Evolutionary conservation across 2,329 filamentous ascomycete genomes (phyloP).

Genomic region (Ascochyta koolunga): DNA sequence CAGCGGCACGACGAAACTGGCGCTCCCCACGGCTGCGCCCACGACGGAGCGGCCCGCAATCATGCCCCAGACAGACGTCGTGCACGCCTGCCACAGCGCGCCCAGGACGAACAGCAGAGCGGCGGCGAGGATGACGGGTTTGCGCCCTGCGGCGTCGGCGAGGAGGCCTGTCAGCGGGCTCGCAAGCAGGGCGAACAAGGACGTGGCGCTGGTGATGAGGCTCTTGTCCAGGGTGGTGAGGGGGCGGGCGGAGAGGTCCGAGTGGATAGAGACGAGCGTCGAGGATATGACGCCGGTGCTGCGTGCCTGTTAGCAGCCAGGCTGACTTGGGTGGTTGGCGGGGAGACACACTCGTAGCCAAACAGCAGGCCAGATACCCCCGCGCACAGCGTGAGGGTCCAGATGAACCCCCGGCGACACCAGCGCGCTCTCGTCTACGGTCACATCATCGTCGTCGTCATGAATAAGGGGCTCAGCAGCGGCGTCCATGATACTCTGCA

Average conservation of each 20-base stretch:
- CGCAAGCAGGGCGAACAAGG: slow-evolving; percentile 62
- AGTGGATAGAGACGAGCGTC: slow-evolving; percentile 62
- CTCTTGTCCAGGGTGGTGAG: slow-evolving; percentile 63
- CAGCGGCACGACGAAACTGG: slow-evolving; percentile 82
- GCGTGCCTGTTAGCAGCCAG: slow-evolving; percentile 1
- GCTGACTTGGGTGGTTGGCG: background rate
- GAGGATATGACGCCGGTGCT: slow-evolving; percentile 67
- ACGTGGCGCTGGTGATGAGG: slow-evolving; percentile 64
- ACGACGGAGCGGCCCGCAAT: slow-evolving; percentile 71
- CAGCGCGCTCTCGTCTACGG: slow-evolving; percentile 39
- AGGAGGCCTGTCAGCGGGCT: slow-evolving; percentile 61
- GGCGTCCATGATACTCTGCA: slow-evolving; percentile 37
- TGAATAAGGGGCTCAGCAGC: slow-evolving; percentile 43
- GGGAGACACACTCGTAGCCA: slow-evolving; percentile 61
- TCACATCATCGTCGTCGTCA: slow-evolving; percentile 5
- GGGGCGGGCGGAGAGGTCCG: slow-evolving; percentile 58
- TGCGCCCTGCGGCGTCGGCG: slow-evolving; percentile 79
- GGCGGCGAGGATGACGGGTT: slow-evolving; percentile 75
- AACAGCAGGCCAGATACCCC: slow-evolving; percentile 65
- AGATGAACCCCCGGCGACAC: slow-evolving; percentile 55
- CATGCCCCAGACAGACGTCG: slow-evolving; percentile 66
- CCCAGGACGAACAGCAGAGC: slow-evolving; percentile 69
- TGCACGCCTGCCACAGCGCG: slow-evolving; percentile 68
- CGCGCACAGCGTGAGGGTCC: slow-evolving; percentile 62
- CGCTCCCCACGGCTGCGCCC: slow-evolving; percentile 74